These are phyloP conservation scores for Erysimum pusillum DNA, from an alignment of 441 rosid species.

Conservation along the genomic window DNA sequence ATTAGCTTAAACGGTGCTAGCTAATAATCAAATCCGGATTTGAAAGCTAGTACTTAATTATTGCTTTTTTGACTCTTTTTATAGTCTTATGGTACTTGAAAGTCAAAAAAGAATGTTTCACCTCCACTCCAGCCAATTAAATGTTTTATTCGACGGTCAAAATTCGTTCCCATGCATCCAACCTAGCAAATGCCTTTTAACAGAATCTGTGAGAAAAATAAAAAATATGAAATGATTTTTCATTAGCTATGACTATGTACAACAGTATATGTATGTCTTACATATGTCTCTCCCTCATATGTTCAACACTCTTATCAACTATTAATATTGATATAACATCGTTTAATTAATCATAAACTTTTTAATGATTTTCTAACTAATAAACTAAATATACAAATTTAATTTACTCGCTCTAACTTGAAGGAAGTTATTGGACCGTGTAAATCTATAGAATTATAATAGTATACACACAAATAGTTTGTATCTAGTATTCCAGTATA, in stretches of 20 bases:
- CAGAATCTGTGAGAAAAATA: slow-evolving; percentile 9
- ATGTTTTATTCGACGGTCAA: slow-evolving; percentile 38
- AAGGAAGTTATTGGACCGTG: too few relatives aligned
- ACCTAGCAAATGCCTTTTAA: slow-evolving; percentile 14
- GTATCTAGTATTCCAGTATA: neutral
- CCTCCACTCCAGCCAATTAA: slow-evolving; percentile 23
- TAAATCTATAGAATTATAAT: too few relatives aligned
- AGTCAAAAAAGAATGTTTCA: slow-evolving; percentile 22
- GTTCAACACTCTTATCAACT: neutral
- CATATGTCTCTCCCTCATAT: neutral
- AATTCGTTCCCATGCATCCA: slow-evolving; percentile 25
- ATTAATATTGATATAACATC: neutral
- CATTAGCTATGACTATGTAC: neutral
- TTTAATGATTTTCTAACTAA: neutral
- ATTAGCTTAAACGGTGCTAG: neutral
- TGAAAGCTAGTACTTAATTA: slow-evolving; percentile 26
- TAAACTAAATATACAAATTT: neutral
- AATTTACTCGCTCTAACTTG: neutral
- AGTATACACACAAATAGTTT: too few relatives aligned
- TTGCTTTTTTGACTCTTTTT: neutral
- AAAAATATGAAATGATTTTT: neutral
- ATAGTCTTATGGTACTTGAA: slow-evolving; percentile 25
- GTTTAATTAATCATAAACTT: too few relatives aligned
- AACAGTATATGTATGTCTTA: neutral
- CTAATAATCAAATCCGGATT: slow-evolving; percentile 11